Conservation (phyloP, 371 early-diverging fungal species). For the Apophysomyces ossiformis region DNA sequence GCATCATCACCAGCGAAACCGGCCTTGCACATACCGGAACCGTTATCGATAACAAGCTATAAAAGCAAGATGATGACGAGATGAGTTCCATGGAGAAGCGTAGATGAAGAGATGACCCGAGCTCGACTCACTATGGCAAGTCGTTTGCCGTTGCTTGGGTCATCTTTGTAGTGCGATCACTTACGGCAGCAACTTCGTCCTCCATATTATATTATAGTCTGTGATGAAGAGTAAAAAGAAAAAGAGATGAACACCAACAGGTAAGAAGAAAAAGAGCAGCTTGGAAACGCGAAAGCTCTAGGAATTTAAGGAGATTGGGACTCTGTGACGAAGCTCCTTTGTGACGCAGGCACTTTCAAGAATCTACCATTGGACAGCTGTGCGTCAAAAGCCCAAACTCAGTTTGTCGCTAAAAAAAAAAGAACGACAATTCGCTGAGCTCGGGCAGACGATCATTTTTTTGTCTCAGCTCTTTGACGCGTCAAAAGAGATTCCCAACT, state of each 20-base stretch:
- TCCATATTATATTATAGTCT: constrained; percentile 56
- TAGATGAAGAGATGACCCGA: constrained; percentile 20
- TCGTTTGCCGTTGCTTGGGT: not conserved
- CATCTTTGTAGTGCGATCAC: constrained; percentile 34
- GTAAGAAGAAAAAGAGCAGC: constrained; percentile 26
- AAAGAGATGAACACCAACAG: constrained; percentile 25
- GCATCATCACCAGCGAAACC: constrained; percentile 99
- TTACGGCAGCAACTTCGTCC: constrained; percentile 88
- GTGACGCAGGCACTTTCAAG: constrained; percentile 7
- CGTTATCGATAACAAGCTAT: constrained; percentile 95
- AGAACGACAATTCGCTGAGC: not conserved
- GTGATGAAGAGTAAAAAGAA: constrained; percentile 27
- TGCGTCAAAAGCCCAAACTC: constrained; percentile 6
- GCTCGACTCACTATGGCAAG: not conserved
- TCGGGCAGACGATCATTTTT: constrained; percentile 4
- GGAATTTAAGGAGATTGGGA: constrained; percentile 11
- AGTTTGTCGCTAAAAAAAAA: constrained; percentile 9
- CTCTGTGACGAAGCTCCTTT: constrained; percentile 12
- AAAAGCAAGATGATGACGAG: constrained; percentile 19
- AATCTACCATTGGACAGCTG: constrained; percentile 4
- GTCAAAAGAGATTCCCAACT: not conserved
- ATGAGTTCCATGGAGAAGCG: constrained; percentile 15
- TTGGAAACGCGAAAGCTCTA: constrained; percentile 9
- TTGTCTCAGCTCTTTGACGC: not conserved
- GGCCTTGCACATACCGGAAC: constrained; percentile 99